These are phyloP conservation scores for Monosporascus sp. DNA, from an alignment of 2,329 filamentous ascomycete species.

Conservation along the genomic window DNA sequence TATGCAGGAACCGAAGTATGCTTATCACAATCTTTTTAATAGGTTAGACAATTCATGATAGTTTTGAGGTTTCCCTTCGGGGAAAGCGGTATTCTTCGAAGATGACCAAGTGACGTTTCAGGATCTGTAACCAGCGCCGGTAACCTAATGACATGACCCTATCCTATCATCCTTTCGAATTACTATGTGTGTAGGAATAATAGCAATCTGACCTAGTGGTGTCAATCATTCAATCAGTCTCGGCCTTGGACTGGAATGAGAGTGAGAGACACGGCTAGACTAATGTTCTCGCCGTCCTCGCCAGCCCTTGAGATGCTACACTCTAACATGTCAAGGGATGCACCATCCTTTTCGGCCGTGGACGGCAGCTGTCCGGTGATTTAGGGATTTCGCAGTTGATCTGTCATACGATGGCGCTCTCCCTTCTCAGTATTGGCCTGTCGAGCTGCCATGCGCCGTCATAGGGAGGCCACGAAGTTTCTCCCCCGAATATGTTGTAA, in stretches of 20 bases:
- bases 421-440: too few relatives aligned
- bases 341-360: not conserved
- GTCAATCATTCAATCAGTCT: not conserved
- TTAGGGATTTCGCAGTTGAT: too few relatives aligned
- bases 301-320: not conserved
- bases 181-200: not conserved
- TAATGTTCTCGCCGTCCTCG: not conserved
- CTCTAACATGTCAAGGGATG: not conserved
- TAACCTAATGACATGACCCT: not conserved
- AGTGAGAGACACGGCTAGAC: not conserved
- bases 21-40: not conserved
- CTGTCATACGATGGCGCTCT: too few relatives aligned
- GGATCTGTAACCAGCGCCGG: not conserved
- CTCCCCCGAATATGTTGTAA: too few relatives aligned
- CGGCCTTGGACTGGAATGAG: not conserved
- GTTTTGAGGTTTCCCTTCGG: not conserved
- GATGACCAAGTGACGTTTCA: not conserved
- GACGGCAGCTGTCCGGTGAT: too few relatives aligned
- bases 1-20: not conserved
- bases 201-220: not conserved
- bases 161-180: not conserved
- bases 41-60: not conserved
- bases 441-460: too few relatives aligned
- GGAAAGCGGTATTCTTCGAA: not conserved
- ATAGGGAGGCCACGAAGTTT: too few relatives aligned